Evolutionary conservation across 179 eudicot species (phyloP), one percentile per base, ranked within the genome.

Genomic region (Camellia oleifera): DNA sequence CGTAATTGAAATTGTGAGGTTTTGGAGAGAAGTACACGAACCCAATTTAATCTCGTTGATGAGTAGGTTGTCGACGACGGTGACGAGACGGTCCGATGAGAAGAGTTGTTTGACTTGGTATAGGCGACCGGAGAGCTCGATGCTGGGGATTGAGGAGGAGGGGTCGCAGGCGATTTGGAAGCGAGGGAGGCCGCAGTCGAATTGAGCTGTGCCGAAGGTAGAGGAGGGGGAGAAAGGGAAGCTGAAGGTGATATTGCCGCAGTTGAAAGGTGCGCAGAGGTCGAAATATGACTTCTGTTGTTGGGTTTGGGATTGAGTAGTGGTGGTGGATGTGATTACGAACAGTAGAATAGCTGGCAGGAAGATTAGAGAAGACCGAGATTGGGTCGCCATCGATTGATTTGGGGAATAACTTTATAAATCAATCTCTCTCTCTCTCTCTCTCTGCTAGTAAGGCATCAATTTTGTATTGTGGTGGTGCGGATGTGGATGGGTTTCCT

Each of bases 101-200:
- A 0, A 69, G 48, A 69, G 8, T 14, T 7, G 40, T 69, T 69
- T 40, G 52, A 69, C 52, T 4, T 6, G 9, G 53, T 69, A 69
- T 17, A 5, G 9, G n/a, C 53, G 53, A 10, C 72, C 4, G 50
- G 23, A 13, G 72, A 69, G 72, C 72, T 69, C 10, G 72, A 69
- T 14, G 0, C 10, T 32, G 45, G 72, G 53, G n/a, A 67, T 3
- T 3, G 8, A 0, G 72, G 72, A 42, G 72, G 72, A 3, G 20
- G 50, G 5, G 72, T 46, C 17, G 44, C 75, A 71, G 75, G 15
- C 3, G 57, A 71, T 50, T 20, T 50, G 56, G 75, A 71, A 71
- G 57, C 60, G 44, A 18, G 60, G 75, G 58, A 71, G 75, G 42
- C 75, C 75, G n/a, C 75, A 71, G 58, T 50, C 44, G 60, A 26